Evolutionary conservation across 257 asterid species (phyloP).

Genomic region (Solanum lignicaule): DNA sequence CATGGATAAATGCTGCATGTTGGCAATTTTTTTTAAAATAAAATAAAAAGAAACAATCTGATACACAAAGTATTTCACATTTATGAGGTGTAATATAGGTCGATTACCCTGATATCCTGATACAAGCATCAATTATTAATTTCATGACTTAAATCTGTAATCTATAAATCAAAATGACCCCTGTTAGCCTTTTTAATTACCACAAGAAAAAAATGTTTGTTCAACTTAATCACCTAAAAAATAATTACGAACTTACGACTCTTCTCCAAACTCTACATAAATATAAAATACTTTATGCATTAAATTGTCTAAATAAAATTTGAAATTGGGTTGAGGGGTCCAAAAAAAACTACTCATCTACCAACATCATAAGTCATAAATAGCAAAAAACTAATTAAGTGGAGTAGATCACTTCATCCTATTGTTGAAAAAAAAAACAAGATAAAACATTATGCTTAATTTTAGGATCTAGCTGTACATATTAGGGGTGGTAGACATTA

Average conservation of each 20-base stretch:
- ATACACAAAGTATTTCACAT: not conserved
- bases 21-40: not conserved
- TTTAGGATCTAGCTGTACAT: not conserved
- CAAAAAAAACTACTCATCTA: not conserved
- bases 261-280: not conserved
- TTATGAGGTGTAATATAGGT: not conserved
- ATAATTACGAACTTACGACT: accelerated
- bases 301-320: not conserved
- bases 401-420: not conserved
- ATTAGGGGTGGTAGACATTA: not conserved
- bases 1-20: not conserved
- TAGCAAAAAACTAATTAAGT: not conserved
- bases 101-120: not conserved
- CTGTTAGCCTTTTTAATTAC: not conserved
- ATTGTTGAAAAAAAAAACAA: not conserved
- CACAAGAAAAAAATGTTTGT: not conserved
- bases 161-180: not conserved
- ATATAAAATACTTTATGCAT: not conserved
- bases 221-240: not conserved
- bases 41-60: not conserved
- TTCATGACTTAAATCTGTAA: not conserved
- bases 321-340: not conserved
- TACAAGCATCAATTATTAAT: accelerated
- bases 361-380: not conserved
- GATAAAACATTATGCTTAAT: not conserved